These are phyloP conservation scores for Multifurca ochricompacta DNA, from an alignment of 768 basidiomycete genomes.

Conservation along the genomic window DNA sequence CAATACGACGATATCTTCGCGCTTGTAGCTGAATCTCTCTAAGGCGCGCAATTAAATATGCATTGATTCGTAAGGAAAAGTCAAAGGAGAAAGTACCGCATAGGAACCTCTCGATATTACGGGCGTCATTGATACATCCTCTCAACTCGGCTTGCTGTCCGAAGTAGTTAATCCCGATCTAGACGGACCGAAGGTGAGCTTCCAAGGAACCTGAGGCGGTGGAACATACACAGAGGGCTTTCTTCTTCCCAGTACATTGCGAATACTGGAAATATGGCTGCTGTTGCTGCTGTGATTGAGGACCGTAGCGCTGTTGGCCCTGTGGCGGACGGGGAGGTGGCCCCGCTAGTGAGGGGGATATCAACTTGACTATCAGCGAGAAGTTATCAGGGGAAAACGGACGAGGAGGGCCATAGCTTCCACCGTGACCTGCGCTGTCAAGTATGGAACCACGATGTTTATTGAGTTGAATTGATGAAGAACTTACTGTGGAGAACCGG, in stretches of 20 bases:
- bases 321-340: slow-evolving; percentile 28
- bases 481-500: slow-evolving; percentile 18
- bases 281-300: slow-evolving; percentile 30
- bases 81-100: slow-evolving; percentile 24
- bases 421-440: slow-evolving; percentile 5
- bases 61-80: background rate
- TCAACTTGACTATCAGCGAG: background rate
- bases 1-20: slow-evolving; percentile 51
- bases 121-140: slow-evolving; percentile 56
- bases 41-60: background rate
- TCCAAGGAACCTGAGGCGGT: background rate
- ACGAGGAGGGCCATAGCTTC: slow-evolving; percentile 24
- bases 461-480: background rate
- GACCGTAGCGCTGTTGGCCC: slow-evolving; percentile 39
- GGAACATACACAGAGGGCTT: slow-evolving; percentile 43
- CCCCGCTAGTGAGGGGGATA: slow-evolving; percentile 22
- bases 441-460: background rate
- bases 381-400: slow-evolving; percentile 1
- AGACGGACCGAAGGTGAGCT: background rate
- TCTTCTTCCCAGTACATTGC: slow-evolving; percentile 46
- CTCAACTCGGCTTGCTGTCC: slow-evolving; percentile 35
- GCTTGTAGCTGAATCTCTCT: slow-evolving; percentile 40
- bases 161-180: slow-evolving; percentile 52
- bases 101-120: slow-evolving; percentile 45
- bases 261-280: slow-evolving; percentile 49